Conservation (phyloP, 768 basidiomycete species). For the Gymnopilus junonius region DNA sequence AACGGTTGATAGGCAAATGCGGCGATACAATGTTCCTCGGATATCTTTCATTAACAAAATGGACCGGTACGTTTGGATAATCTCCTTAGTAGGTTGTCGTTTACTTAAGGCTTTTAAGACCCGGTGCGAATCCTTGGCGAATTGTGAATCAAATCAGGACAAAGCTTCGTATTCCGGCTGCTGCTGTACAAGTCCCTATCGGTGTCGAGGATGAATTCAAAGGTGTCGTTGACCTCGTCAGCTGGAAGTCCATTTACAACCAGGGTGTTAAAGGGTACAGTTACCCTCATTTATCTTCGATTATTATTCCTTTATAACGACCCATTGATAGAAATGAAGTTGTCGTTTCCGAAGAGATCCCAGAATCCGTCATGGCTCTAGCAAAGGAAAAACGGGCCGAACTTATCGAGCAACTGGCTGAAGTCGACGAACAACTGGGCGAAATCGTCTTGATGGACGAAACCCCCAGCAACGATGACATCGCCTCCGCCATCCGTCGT, state of each 20-base stretch:
- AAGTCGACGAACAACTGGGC: constrained; percentile 94
- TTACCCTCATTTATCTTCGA: background rate
- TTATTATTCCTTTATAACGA: background rate
- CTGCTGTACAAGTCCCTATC: constrained; percentile 95
- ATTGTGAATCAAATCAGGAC: constrained; percentile 90
- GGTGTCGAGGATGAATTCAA: constrained; percentile 85
- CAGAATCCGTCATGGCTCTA: constrained; percentile 69
- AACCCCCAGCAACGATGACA: constrained; percentile 69
- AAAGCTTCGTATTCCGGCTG: constrained; percentile 91
- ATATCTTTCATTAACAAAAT: constrained; percentile 98
- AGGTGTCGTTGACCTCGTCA: constrained; percentile 93
- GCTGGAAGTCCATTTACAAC: constrained; percentile 95
- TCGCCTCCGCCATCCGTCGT: constrained; percentile 86
- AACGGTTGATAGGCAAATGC: constrained; percentile 99
- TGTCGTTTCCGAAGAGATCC: constrained; percentile 87
- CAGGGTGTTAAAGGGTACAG: constrained; percentile 91
- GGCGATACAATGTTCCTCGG: constrained; percentile 93
- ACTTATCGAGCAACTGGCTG: constrained; percentile 93
- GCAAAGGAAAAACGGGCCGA: constrained; percentile 87
- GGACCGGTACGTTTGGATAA: constrained; percentile 67
- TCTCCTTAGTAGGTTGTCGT: constrained; percentile 1
- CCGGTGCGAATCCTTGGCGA: constrained; percentile 97
- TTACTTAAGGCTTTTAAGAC: constrained; percentile 45
- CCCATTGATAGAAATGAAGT: constrained; percentile 68
- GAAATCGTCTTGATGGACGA: constrained; percentile 90